Evolutionary conservation across 164 flowering plant genomes (phyloP).

Genomic region (Magnolia sinica): DNA sequence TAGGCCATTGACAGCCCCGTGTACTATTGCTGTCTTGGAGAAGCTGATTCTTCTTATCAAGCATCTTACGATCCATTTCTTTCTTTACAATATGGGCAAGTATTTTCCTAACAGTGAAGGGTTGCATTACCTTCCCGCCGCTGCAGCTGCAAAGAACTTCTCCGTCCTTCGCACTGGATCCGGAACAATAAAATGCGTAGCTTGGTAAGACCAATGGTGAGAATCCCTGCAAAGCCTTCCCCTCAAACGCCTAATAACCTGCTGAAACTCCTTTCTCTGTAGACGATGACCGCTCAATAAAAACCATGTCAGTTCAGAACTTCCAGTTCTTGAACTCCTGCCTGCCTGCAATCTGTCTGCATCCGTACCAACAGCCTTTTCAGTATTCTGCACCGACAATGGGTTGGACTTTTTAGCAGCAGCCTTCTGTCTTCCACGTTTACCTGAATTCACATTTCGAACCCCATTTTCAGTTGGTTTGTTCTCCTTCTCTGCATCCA

Average conservation of each 20-base stretch:
- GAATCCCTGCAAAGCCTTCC: slow-evolving; percentile 85
- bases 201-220: slow-evolving; percentile 96
- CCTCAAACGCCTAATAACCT: slow-evolving; percentile 57
- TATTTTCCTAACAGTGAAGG: background rate
- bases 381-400: slow-evolving; percentile 9
- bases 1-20: background rate
- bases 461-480: slow-evolving; percentile 22
- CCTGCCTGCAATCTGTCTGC: slow-evolving; percentile 4
- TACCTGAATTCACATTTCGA: slow-evolving; percentile 12
- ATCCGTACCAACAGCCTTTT: slow-evolving; percentile 11
- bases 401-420: slow-evolving; percentile 19
- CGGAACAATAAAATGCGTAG: slow-evolving; percentile 85
- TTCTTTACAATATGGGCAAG: background rate
- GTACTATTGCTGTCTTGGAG: background rate
- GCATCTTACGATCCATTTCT: no score
- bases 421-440: slow-evolving; percentile 15
- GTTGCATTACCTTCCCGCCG: slow-evolving; percentile 79
- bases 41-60: background rate
- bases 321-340: slow-evolving; percentile 4
- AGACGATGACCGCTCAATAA: slow-evolving; percentile 78
- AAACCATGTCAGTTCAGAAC: slow-evolving; percentile 52
- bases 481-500: slow-evolving; percentile 44
- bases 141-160: slow-evolving; percentile 94
- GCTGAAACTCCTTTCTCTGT: slow-evolving; percentile 82
- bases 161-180: slow-evolving; percentile 86